Evolutionary conservation across 2,329 filamentous ascomycete species (phyloP).

Genomic region (Scedosporium aurantiacum): DNA sequence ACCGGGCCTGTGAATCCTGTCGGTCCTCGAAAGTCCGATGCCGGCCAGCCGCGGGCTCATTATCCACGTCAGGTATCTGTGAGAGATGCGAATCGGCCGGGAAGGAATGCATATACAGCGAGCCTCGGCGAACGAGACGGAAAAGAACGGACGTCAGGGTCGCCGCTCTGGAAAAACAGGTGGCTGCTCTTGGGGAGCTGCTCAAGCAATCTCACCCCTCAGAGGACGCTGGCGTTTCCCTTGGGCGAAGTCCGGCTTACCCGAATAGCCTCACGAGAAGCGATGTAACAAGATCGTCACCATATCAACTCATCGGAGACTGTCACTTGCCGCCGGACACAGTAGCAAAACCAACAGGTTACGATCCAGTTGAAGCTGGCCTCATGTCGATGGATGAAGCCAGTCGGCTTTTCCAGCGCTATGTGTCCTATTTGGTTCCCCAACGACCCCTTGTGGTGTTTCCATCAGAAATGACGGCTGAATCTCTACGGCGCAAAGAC

Average conservation of each 20-base stretch:
- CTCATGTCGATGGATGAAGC: not conserved
- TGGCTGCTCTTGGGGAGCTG: not conserved
- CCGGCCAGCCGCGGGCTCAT: not conserved
- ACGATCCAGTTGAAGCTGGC: not conserved
- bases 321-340: not conserved
- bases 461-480: not conserved
- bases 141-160: not conserved
- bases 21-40: not conserved
- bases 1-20: not conserved
- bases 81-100: not conserved
- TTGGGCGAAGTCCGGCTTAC: not conserved
- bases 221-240: not conserved
- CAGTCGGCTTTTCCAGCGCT: not conserved
- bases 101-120: not conserved
- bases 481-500: not conserved
- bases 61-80: not conserved
- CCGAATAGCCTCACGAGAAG: not conserved
- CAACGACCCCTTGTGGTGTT: not conserved
- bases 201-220: not conserved
- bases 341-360: not conserved
- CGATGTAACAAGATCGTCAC: too few relatives aligned
- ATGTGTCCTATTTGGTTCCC: not conserved
- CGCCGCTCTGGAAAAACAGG: not conserved
- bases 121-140: not conserved
- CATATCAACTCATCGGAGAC: not conserved